Conservation (phyloP, 2,329 filamentous ascomycete species). For the Dothistroma septosporum region DNA sequence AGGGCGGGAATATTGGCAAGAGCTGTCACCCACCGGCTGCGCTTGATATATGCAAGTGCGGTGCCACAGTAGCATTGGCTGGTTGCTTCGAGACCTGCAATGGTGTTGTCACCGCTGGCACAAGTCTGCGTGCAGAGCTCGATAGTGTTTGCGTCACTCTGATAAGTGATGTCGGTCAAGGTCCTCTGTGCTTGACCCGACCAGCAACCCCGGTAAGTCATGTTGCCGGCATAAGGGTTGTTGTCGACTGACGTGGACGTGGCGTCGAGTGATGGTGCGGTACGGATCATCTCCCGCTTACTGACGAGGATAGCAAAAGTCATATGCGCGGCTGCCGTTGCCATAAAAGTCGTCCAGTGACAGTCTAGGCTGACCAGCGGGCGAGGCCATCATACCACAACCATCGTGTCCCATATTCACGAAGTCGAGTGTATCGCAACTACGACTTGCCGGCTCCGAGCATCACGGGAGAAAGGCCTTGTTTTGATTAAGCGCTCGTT, state of each 20-base stretch:
- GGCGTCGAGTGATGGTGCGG: conserved; percentile 29
- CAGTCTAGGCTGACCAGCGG: conserved; percentile 35
- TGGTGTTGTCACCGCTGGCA: conserved; percentile 29
- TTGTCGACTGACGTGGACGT: conserved; percentile 24
- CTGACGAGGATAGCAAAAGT: conserved; percentile 37
- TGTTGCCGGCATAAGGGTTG: conserved; percentile 33
- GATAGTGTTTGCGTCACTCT: conserved; percentile 31
- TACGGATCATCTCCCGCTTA: conserved; percentile 31
- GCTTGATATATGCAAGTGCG: conserved; percentile 24
- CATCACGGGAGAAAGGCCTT: conserved; percentile 34
- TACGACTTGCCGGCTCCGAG: conserved; percentile 20
- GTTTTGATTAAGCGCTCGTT: conserved; percentile 41
- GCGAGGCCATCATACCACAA: conserved; percentile 35
- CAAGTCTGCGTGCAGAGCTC: conserved; percentile 33
- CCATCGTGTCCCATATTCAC: conserved; percentile 35
- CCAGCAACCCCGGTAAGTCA: conserved; percentile 39
- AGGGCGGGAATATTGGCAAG: conserved; percentile 30
- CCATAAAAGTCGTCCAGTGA: conserved; percentile 40
- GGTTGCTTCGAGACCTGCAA: conserved; percentile 35
- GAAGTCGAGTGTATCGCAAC: conserved; percentile 37
- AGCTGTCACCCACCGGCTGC: conserved; percentile 30
- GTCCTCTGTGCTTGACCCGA: conserved; percentile 28
- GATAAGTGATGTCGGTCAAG: conserved; percentile 28
- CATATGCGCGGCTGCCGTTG: conserved; percentile 32
- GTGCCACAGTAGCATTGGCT: conserved; percentile 37